A percentile compares a stretch with the other conserved stretches of the same genome.
These are phyloP conservation scores for Auricularia sp. DNA, from an alignment of 768 basidiomycete species.

Conservation along the genomic window DNA sequence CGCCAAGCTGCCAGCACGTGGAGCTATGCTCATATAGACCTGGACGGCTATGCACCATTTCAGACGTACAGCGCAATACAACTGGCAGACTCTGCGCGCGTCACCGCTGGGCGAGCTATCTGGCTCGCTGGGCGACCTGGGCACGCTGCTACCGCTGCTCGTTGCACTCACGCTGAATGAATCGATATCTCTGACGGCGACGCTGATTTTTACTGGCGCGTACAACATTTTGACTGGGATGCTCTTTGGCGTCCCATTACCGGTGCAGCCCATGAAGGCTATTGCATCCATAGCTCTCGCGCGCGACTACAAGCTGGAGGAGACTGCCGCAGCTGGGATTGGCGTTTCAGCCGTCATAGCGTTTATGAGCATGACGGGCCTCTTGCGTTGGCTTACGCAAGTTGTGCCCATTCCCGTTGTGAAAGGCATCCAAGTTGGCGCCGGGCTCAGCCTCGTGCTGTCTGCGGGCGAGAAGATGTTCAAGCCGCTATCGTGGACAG, in stretches of 20 bases:
- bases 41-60: no score
- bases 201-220: not conserved
- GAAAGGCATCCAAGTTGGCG: not conserved
- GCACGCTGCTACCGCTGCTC: not conserved
- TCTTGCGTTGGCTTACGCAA: not conserved
- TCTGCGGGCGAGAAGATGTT: not conserved
- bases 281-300: not conserved
- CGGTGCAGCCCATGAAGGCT: conserved; percentile 1
- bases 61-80: not conserved
- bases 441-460: not conserved
- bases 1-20: no score
- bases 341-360: not conserved
- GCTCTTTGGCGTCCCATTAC: not conserved
- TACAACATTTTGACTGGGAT: not conserved
- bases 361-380: not conserved
- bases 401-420: not conserved
- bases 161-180: not conserved
- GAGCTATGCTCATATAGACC: no score
- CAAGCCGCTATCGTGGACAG: not conserved
- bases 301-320: not conserved
- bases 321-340: not conserved
- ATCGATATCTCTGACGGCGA: not conserved
- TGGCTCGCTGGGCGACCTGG: not conserved
- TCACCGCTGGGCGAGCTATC: not conserved
- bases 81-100: not conserved